Base-by-base conservation (phyloP, 257 asterid genomes). In the Paraleonurus japonicus region DNA sequence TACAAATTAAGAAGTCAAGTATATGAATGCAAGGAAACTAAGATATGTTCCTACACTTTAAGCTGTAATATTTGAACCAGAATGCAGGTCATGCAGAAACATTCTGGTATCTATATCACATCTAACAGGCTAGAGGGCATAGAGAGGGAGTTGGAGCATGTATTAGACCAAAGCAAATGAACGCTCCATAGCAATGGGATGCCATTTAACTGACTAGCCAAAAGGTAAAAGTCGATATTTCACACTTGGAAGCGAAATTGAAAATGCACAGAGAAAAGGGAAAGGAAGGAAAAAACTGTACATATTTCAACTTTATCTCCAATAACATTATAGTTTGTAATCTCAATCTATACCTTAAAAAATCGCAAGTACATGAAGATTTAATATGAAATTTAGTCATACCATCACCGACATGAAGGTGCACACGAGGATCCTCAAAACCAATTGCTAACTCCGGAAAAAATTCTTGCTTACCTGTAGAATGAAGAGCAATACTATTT, bases 341-440 rank as follows among this genome's bases (percentile, higher is more conserved):
- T 64, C 53, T 59, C 16, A 19, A 71, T 16, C 22, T 27, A 41
- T 61, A 27, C 16, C 66, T 61, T 27, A 48, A 65, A 69, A 69
- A 24, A 30, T 26, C 28, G 20, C 71, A 69, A 61, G 37, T 13
- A 27, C 43, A 62, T 24, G 66, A 67, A 68, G 71, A 53, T 13
- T 45, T 16, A 41, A 37, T 15, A 63, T 41, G 64, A 28, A 50
- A 54, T 13, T 26, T 17, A 55, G 33, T 5, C 87, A 61, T 86
- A 95, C 99, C 99, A 82, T 95, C 99, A 41, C 94, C 98, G 78
- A 95, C 85, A 79, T 95, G 96, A 80, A 95, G 99, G 59, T 73
- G 82, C 76, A 95, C 98, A 24, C 98, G 96, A 75, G 92, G 96
- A 82, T 95, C 98, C 81, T 95, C 89, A 82, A 89, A 95, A 75